Conservation (phyloP, 2,329 filamentous ascomycete genomes). For the Thielaviopsis ethacetica region DNA sequence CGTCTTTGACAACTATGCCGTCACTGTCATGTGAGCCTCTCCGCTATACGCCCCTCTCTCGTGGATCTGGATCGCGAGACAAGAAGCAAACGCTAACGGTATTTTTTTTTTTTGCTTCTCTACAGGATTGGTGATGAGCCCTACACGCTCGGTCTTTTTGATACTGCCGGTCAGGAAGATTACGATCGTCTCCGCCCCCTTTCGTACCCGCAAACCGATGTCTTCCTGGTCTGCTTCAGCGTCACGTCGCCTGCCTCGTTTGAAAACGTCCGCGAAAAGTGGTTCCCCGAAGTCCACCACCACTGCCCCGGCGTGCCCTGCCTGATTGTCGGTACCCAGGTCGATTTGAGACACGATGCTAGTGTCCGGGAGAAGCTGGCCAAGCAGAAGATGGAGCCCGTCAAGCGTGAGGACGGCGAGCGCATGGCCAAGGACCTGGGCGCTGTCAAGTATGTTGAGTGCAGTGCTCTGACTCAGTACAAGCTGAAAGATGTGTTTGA, state of each 20-base stretch:
- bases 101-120: neutral
- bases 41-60: conserved; percentile 12
- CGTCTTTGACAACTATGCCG: conserved; percentile 98
- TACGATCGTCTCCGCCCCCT: conserved; percentile 93
- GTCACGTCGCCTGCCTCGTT: conserved; percentile 95
- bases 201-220: conserved; percentile 95
- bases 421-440: conserved; percentile 94
- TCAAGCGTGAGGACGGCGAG: conserved; percentile 84
- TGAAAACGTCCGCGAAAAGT: conserved; percentile 98
- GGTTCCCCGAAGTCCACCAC: conserved; percentile 97
- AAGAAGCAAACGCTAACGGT: neutral
- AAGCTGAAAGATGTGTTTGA: conserved; percentile 99
- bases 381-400: conserved; percentile 92
- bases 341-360: conserved; percentile 81
- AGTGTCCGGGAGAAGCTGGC: conserved; percentile 78
- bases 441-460: conserved; percentile 97
- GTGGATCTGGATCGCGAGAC: too few species aligned
- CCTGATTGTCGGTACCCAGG: conserved; percentile 94
- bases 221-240: conserved; percentile 97
- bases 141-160: conserved; percentile 91
- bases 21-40: conserved; percentile 88
- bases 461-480: conserved; percentile 93
- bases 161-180: conserved; percentile 98
- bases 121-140: conserved; percentile 95
- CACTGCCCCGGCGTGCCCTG: conserved; percentile 96